Evolutionary conservation across 2,329 filamentous ascomycete genomes (phyloP).

Genomic region (Sarocladium brachiariae): DNA sequence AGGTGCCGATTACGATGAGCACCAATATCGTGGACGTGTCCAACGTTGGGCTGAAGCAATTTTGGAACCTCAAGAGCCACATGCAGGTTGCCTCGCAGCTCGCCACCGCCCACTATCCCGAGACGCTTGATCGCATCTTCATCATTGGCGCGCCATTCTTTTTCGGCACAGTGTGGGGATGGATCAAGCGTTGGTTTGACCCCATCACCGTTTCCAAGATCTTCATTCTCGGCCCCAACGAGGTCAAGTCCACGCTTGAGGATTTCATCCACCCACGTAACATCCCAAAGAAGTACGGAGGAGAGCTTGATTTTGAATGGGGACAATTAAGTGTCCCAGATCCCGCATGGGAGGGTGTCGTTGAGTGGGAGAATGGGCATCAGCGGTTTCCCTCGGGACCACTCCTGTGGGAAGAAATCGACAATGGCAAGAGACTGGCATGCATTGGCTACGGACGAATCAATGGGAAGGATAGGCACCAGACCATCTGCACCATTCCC

Average conservation of each 20-base stretch:
- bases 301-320: constrained; percentile 75
- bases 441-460: constrained; percentile 47
- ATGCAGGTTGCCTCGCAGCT: constrained; percentile 89
- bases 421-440: constrained; percentile 38
- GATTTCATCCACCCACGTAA: constrained; percentile 75
- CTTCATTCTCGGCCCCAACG: constrained; percentile 70
- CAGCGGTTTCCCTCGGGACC: constrained; percentile 50
- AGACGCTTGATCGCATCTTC: constrained; percentile 64
- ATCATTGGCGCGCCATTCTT: constrained; percentile 86
- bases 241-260: constrained; percentile 70
- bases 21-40: constrained; percentile 95
- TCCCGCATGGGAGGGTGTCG: constrained; percentile 41
- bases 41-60: constrained; percentile 81
- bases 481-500: constrained; percentile 45
- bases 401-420: constrained; percentile 46
- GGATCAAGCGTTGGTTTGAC: constrained; percentile 94
- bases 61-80: constrained; percentile 89
- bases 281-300: constrained; percentile 86
- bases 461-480: constrained; percentile 36
- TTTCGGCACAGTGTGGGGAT: constrained; percentile 90
- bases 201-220: constrained; percentile 94
- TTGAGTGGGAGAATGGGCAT: constrained; percentile 46
- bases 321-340: constrained; percentile 72
- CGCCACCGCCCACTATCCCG: constrained; percentile 90
- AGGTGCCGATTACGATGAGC: constrained; percentile 84